Evolutionary conservation across 306 rosid genomes (phyloP).

Genomic region (Pyrus bretschneideri): DNA sequence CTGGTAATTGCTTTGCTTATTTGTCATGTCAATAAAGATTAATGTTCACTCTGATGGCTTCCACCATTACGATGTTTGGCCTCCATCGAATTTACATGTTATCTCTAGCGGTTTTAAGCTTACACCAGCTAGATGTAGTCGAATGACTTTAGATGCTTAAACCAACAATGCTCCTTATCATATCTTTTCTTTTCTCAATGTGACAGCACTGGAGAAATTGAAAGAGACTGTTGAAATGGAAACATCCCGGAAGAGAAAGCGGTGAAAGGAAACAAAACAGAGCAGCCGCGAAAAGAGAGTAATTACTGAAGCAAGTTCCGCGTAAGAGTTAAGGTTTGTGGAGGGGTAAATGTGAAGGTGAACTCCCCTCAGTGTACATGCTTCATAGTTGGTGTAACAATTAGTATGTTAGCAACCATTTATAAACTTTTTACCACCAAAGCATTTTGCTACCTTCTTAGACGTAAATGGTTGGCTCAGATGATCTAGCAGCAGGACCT

Average conservation of each 20-base stretch:
- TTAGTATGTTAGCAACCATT: no score
- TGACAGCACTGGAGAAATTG: conserved; percentile 58
- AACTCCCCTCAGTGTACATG: no score
- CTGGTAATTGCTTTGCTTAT: conserved; percentile 46
- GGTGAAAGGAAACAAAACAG: conserved; percentile 15
- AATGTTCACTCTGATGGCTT: background rate
- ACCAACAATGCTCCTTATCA: background rate
- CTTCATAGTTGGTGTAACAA: no score
- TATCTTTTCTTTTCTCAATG: background rate
- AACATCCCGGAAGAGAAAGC: conserved; percentile 44
- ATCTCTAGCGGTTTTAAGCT: background rate
- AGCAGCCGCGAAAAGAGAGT: conserved; percentile 7
- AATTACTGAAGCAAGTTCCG: background rate
- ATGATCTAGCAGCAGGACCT: no score
- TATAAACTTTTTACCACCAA: no score
- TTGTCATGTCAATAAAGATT: background rate
- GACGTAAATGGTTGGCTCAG: no score
- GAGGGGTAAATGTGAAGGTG: no score
- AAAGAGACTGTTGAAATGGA: conserved; percentile 49
- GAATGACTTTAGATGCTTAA: conserved; percentile 10
- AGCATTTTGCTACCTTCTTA: no score
- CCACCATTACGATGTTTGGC: background rate
- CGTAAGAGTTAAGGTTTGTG: background rate
- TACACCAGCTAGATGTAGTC: background rate
- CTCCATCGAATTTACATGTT: background rate